A percentile compares a stretch with the other conserved stretches of the same genome.
These are phyloP conservation scores for Peziza echinospora DNA, from an alignment of 495 filamentous ascomycete species.

Conservation along the genomic window DNA sequence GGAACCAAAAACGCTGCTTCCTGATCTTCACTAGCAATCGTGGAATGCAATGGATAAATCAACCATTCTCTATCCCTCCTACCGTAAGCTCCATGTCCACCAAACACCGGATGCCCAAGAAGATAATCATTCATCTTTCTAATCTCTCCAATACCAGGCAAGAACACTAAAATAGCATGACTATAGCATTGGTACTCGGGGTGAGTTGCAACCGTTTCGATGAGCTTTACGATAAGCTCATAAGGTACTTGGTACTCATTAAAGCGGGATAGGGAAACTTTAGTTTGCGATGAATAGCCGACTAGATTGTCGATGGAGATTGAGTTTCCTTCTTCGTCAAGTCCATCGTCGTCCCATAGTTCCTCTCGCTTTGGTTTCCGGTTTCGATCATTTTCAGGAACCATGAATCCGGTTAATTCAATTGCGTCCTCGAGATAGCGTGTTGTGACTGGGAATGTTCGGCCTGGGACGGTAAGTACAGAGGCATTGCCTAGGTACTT, in stretches of 20 bases:
- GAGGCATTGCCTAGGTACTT: slow-evolving; percentile 68
- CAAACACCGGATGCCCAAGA: slow-evolving; percentile 44
- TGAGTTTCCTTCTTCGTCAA: slow-evolving; percentile 23
- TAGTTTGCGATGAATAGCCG: slow-evolving; percentile 51
- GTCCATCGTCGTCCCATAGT: neutral
- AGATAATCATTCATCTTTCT: slow-evolving; percentile 67
- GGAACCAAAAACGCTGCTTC: slow-evolving; percentile 76
- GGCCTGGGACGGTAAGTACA: slow-evolving; percentile 68
- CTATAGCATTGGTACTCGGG: slow-evolving; percentile 46
- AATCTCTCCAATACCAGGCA: slow-evolving; percentile 88
- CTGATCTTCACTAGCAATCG: slow-evolving; percentile 89
- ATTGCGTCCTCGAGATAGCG: slow-evolving; percentile 83
- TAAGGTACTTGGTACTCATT: slow-evolving; percentile 79
- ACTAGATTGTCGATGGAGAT: slow-evolving; percentile 32
- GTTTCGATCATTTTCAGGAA: slow-evolving; percentile 31
- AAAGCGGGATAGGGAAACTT: slow-evolving; percentile 46
- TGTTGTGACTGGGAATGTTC: slow-evolving; percentile 76
- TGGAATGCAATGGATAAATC: slow-evolving; percentile 74
- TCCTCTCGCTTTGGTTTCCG: neutral
- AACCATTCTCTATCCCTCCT: slow-evolving; percentile 35
- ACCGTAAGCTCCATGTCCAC: slow-evolving; percentile 14
- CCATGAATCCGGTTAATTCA: slow-evolving; percentile 50
- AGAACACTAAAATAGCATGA: slow-evolving; percentile 79
- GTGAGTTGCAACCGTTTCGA: slow-evolving; percentile 47
- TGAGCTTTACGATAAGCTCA: slow-evolving; percentile 51